Evolutionary conservation across 345 rosid species (phyloP).

Genomic region (Durio zibethinus): DNA sequence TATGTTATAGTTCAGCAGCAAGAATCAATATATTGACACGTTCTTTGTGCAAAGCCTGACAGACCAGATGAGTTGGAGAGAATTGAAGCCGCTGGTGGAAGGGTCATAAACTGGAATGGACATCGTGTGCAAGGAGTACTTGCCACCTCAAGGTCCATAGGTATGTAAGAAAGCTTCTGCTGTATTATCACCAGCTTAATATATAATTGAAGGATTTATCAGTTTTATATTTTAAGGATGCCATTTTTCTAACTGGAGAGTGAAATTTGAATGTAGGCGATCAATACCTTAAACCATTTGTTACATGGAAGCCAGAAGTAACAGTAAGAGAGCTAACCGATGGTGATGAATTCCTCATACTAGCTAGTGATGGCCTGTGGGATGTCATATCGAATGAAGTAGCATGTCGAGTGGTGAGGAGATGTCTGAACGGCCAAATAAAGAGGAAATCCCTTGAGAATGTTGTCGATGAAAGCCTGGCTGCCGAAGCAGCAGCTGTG

Average conservation of each 20-base stretch:
- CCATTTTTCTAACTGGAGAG: background rate
- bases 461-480: constrained; percentile 17
- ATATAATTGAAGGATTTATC: too few species aligned
- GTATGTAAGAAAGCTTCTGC: constrained; percentile 15
- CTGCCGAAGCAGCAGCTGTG: constrained; percentile 46
- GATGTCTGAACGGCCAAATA: constrained; percentile 42
- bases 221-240: too few species aligned
- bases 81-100: constrained; percentile 61
- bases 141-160: constrained; percentile 68
- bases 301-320: constrained; percentile 55
- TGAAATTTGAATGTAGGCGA: constrained; percentile 44
- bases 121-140: constrained; percentile 60
- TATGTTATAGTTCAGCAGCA: background rate
- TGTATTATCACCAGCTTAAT: background rate
- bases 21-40: background rate
- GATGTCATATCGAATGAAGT: constrained; percentile 58
- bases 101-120: constrained; percentile 64
- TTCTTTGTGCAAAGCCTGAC: constrained; percentile 45
- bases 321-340: constrained; percentile 30
- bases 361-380: constrained; percentile 81
- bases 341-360: constrained; percentile 59
- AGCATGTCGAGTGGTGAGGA: constrained; percentile 58
- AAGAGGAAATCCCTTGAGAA: constrained; percentile 22
- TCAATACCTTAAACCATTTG: constrained; percentile 49
- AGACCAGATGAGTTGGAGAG: constrained; percentile 54